Percentiles rank a stretch among this genome's conserved stretches.
These are phyloP conservation scores for Termitomyces titanicus DNA, from an alignment of 768 basidiomycete genomes.

Conservation along the genomic window DNA sequence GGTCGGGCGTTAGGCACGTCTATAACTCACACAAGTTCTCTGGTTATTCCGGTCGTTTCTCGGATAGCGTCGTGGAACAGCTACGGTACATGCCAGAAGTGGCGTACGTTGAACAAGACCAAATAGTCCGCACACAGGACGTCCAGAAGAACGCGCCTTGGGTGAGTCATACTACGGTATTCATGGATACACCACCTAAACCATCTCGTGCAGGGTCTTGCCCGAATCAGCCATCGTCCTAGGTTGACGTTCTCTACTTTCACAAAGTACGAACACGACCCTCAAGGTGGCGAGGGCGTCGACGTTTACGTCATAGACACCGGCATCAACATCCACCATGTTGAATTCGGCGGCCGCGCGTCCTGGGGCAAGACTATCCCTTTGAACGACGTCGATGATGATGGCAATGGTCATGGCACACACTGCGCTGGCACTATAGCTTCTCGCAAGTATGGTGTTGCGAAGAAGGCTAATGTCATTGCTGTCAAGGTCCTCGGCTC, in stretches of 20 bases:
- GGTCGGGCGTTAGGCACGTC: constrained; percentile 65
- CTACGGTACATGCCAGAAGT: constrained; percentile 88
- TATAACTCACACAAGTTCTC: constrained; percentile 63
- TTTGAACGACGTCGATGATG: constrained; percentile 74
- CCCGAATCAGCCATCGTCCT: constrained; percentile 86
- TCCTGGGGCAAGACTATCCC: constrained; percentile 94
- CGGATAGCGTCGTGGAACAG: constrained; percentile 60
- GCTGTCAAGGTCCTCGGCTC: constrained; percentile 95
- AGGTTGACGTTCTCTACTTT: constrained; percentile 80
- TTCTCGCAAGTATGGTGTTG: constrained; percentile 91
- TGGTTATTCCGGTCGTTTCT: constrained; percentile 83
- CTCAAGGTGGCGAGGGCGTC: constrained; percentile 83
- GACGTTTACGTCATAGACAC: constrained; percentile 89
- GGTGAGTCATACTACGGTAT: constrained; percentile 45
- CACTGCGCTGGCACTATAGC: constrained; percentile 97
- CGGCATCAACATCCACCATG: constrained; percentile 83
- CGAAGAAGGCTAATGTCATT: constrained; percentile 85
- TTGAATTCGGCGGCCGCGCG: constrained; percentile 87
- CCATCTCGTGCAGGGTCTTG: constrained; percentile 70
- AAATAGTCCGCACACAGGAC: constrained; percentile 79
- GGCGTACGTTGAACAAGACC: constrained; percentile 89
- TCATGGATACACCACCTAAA: constrained; percentile 13
- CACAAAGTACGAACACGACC: constrained; percentile 72
- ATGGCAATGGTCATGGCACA: constrained; percentile 94
- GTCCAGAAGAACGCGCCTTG: constrained; percentile 77